Base-by-base conservation (phyloP, 805 yeast genomes). In the Clavispora phyllophila region DNA sequence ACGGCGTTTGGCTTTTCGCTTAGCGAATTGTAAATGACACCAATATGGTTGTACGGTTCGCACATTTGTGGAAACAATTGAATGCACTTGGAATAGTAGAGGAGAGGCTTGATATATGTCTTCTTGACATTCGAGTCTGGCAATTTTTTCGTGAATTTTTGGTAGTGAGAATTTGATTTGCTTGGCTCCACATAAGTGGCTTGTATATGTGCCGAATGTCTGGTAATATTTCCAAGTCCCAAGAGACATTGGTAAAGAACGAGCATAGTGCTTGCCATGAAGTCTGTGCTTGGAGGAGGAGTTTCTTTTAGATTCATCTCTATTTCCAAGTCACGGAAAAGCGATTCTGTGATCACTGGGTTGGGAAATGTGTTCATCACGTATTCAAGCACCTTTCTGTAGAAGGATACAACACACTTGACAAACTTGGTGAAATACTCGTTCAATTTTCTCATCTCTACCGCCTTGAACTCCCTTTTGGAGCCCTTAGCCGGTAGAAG, bases 51-150 rank as follows among this genome's bases (percentile, higher is more conserved):
- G 50, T 76, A 76, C 23, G 79, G 82, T 52, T 82, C 89, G 41
- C 85, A 85, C 43, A 81, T 68, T 0, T 87, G 77, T 1, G 91
- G 90, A 22, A 82, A 58, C 15, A 84, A 61, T 22, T 76, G 54
- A 25, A 79, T 73, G 15, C 87, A 80, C 36, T 69, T 58, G 38
- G 75, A 70, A 51, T 81, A 79, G 47, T 55, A 62, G 25, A 49
- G 52, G 24, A 66, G 45, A 2, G 72, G 51, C 37, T 51, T 56
- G 3, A 48, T 42, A 41, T 57, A 68, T 2, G 79, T 65, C 51
- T 71, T 71, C 18, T 49, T 57, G 25, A 14, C 23, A 9, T 26
- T 26, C 5, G 36, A 20, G 9, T 17, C 20, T 4, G 13, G 5
- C 5, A 9, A 13, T 19, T 36, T 24, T 17, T 40, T 44, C 17